phyloP scores from a whole-genome alignment of 1,139 yeast genomes.

The Groenewaldozyma auringiensis region DNA sequence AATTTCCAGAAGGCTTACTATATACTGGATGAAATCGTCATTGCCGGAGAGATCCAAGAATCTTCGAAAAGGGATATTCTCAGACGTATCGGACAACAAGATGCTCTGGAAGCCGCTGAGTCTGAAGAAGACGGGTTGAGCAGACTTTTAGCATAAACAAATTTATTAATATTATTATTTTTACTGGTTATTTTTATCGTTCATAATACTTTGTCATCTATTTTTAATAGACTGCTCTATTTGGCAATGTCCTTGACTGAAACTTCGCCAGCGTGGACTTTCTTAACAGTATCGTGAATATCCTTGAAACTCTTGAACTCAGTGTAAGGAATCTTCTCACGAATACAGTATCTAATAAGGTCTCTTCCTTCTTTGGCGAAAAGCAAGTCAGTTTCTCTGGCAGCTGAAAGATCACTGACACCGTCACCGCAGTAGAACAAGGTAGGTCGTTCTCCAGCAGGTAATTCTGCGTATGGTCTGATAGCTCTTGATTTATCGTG shows the following conservation, averaged over 20 bases:
- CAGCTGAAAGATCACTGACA: slow-evolving; percentile 90
- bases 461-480: slow-evolving; percentile 47
- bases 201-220: background rate
- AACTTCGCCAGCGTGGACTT: slow-evolving; percentile 39
- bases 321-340: slow-evolving; percentile 75
- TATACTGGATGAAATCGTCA: slow-evolving; percentile 77
- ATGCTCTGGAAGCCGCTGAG: slow-evolving; percentile 62
- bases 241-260: slow-evolving; percentile 28
- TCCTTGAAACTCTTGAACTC: slow-evolving; percentile 72
- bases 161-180: background rate
- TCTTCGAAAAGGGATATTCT: slow-evolving; percentile 74
- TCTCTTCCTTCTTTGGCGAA: slow-evolving; percentile 94
- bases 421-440: slow-evolving; percentile 96
- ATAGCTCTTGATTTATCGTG: slow-evolving; percentile 89
- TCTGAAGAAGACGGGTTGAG: slow-evolving; percentile 35
- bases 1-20: slow-evolving; percentile 92
- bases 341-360: slow-evolving; percentile 71
- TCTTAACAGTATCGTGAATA: slow-evolving; percentile 50
- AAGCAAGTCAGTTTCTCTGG: slow-evolving; percentile 84
- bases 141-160: slow-evolving; percentile 19
- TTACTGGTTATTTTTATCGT: background rate
- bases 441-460: slow-evolving; percentile 41
- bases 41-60: slow-evolving; percentile 80
- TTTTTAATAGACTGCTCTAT: background rate
- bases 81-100: slow-evolving; percentile 71